A percentile compares a stretch with the other conserved stretches of the same genome.
phyloP scores from a whole-genome alignment of 139 green algal genomes.

The Prasinococcaceae sp. region DNA sequence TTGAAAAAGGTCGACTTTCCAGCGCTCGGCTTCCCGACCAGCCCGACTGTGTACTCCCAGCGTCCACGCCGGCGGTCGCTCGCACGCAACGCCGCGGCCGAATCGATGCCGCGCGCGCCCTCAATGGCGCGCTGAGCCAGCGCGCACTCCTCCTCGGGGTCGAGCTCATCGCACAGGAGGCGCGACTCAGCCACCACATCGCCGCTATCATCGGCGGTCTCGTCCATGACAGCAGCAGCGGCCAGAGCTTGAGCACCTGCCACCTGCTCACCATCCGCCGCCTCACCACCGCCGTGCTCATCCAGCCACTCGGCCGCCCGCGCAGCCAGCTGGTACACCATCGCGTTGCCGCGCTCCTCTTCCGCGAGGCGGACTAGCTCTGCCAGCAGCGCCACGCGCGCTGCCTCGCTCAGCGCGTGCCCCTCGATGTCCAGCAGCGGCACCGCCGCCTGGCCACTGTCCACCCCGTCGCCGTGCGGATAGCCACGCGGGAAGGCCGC shows the following conservation, averaged over 20 bases:
- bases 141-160: neutral
- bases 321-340: neutral
- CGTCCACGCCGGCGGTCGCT: neutral
- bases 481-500: neutral
- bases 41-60: slow-evolving; percentile 30
- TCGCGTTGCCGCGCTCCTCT: neutral
- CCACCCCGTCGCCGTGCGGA: neutral
- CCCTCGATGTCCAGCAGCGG: no score
- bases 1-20: slow-evolving; percentile 40
- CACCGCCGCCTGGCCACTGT: no score
- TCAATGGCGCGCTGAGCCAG: neutral
- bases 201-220: neutral
- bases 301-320: neutral
- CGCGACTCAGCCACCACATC: neutral
- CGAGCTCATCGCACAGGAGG: neutral
- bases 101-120: neutral
- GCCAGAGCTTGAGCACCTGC: no score
- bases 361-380: neutral
- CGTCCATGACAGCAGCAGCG: neutral
- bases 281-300: no score
- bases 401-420: no score
- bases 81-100: neutral
- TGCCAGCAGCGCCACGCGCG: neutral
- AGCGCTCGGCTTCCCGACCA: slow-evolving; percentile 30
- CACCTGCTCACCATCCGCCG: no score